phyloP scores from a whole-genome alignment of 1,284 basidiomycete species.

The Ceratobasidium sp. region DNA sequence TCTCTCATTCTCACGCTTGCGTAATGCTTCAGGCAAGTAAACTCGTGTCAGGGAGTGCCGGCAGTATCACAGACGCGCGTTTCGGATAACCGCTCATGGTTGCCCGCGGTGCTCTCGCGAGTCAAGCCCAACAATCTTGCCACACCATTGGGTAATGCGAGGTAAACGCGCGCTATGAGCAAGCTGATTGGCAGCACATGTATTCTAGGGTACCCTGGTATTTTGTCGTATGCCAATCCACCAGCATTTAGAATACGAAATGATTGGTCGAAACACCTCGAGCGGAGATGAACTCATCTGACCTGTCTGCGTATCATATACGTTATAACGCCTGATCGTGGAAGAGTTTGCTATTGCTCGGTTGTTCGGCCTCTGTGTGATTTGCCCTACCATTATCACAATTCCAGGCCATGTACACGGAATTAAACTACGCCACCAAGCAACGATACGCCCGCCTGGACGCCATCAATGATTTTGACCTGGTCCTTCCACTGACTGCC shows the following conservation, averaged over 20 bases:
- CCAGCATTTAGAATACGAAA: not conserved
- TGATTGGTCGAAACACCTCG: not conserved
- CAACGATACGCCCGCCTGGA: slow-evolving; percentile 56
- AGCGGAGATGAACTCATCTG: not conserved
- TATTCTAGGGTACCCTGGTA: not conserved
- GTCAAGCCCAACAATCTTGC: not conserved
- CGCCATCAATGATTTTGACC: slow-evolving; percentile 63
- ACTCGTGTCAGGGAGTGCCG: not conserved
- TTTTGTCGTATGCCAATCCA: not conserved
- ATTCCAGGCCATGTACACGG: not conserved
- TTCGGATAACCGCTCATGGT: not conserved
- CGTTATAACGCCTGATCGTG: too few relatives aligned
- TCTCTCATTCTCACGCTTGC: not conserved
- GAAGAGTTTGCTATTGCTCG: not conserved
- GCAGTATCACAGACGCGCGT: not conserved
- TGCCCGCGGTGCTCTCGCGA: not conserved
- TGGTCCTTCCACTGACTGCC: slow-evolving; percentile 52
- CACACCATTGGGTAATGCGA: not conserved
- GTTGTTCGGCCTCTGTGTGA: not conserved
- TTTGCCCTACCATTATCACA: not conserved
- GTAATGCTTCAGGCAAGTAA: not conserved
- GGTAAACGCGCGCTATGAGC: not conserved
- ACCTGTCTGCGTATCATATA: not conserved
- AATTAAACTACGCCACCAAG: slow-evolving; percentile 26
- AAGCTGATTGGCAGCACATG: slow-evolving; percentile 1